phyloP scores from a whole-genome alignment of 768 basidiomycete species.

The Xerocomellus dryophilus region DNA sequence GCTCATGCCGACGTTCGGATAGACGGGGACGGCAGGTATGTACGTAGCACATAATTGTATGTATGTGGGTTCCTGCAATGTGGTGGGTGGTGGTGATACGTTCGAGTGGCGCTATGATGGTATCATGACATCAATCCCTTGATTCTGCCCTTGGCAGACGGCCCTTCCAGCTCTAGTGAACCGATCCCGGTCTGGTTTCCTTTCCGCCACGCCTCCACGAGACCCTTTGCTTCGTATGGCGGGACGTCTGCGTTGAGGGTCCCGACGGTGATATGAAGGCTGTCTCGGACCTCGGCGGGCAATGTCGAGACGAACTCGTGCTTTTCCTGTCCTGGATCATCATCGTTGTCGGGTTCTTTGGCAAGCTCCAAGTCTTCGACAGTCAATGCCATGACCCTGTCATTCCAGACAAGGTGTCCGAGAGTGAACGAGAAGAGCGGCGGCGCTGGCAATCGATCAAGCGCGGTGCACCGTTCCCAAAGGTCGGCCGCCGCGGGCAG shows the following conservation, averaged over 20 bases:
- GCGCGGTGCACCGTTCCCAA: slow-evolving; percentile 39
- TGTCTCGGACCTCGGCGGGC: slow-evolving; percentile 41
- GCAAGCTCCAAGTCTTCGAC: slow-evolving; percentile 55
- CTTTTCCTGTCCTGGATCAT: slow-evolving; percentile 35
- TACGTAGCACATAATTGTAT: no score
- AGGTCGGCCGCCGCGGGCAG: slow-evolving; percentile 35
- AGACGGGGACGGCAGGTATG: background rate
- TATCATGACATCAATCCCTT: slow-evolving; percentile 21
- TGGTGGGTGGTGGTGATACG: no score
- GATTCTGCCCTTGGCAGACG: slow-evolving; percentile 31
- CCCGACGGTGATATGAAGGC: slow-evolving; percentile 87
- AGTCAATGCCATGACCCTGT: slow-evolving; percentile 74
- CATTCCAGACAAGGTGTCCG: slow-evolving; percentile 67
- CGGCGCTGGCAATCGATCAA: slow-evolving; percentile 28
- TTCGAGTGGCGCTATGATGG: background rate
- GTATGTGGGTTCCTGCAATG: background rate
- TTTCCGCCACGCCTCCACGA: slow-evolving; percentile 57
- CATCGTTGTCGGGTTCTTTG: slow-evolving; percentile 28
- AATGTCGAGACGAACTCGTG: slow-evolving; percentile 48
- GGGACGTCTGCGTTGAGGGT: slow-evolving; percentile 50
- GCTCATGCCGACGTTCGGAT: no score
- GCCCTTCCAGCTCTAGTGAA: slow-evolving; percentile 28
- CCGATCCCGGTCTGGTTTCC: slow-evolving; percentile 32
- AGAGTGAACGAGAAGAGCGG: slow-evolving; percentile 63
- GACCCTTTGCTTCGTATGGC: slow-evolving; percentile 64